phyloP scores from a whole-genome alignment of 2,329 filamentous ascomycete species.

The Aspergillus puulaauensis region DNA sequence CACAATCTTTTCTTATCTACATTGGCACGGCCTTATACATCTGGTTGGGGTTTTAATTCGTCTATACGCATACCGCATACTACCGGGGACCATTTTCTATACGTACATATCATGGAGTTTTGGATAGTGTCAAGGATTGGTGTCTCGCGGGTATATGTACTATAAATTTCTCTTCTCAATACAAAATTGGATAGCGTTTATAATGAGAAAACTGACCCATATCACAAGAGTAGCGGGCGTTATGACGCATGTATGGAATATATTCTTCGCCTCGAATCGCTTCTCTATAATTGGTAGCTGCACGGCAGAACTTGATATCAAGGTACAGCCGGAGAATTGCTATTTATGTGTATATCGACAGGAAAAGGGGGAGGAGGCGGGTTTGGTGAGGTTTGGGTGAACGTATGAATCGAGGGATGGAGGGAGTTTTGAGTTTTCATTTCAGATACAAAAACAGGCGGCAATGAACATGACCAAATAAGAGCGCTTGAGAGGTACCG shows the following conservation, averaged over 20 bases:
- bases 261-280: neutral
- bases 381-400: slow-evolving; percentile 18
- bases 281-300: slow-evolving; percentile 4
- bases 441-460: slow-evolving; percentile 1
- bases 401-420: slow-evolving; percentile 11
- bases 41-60: neutral
- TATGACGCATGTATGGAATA: neutral
- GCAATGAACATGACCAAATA: neutral
- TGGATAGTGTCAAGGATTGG: neutral
- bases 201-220: neutral
- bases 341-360: slow-evolving; percentile 15
- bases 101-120: neutral
- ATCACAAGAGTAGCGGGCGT: neutral
- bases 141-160: neutral
- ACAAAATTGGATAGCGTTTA: neutral
- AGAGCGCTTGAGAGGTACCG: neutral
- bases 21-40: neutral
- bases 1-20: no score
- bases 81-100: neutral
- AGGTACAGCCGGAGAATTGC: neutral
- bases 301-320: neutral
- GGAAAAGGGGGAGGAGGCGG: slow-evolving; percentile 1
- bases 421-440: slow-evolving; percentile 8
- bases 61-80: neutral
- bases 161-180: neutral